Conservation (phyloP, 169 alveolate species). For the Plasmodium gonderi region DNA sequence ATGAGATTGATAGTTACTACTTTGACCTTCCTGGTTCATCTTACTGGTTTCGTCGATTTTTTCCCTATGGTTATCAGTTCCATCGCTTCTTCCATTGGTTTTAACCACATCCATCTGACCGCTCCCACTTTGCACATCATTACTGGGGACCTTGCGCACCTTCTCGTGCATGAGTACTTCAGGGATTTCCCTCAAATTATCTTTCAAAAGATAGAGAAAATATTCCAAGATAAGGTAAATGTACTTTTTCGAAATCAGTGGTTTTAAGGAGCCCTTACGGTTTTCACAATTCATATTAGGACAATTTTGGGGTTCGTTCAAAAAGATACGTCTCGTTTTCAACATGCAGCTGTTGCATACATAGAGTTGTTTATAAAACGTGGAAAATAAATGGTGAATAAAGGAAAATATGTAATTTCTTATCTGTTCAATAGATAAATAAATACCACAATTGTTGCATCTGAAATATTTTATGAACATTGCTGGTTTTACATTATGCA, state of each 20-base stretch:
- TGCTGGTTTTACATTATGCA: constrained; percentile 49
- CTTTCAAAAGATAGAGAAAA: constrained; percentile 33
- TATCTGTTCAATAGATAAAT: constrained; percentile 34
- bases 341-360: constrained; percentile 33
- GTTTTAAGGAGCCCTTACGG: constrained; percentile 36
- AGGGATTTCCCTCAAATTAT: constrained; percentile 22
- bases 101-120: too few species aligned
- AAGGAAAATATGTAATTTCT: constrained; percentile 62
- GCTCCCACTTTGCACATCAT: background rate
- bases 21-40: background rate
- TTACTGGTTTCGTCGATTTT: background rate
- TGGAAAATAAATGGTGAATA: constrained; percentile 29
- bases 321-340: constrained; percentile 75
- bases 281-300: constrained; percentile 76
- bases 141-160: background rate
- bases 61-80: background rate
- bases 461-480: constrained; percentile 60
- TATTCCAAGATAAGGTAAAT: constrained; percentile 35
- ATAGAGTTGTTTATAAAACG: constrained; percentile 60
- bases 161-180: background rate
- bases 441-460: constrained; percentile 44
- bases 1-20: too few species aligned
- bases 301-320: constrained; percentile 73
- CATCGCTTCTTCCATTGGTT: too few species aligned
- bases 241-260: constrained; percentile 40